phyloP scores from a whole-genome alignment of 768 basidiomycete genomes.

The Lactarius hatsudake region DNA sequence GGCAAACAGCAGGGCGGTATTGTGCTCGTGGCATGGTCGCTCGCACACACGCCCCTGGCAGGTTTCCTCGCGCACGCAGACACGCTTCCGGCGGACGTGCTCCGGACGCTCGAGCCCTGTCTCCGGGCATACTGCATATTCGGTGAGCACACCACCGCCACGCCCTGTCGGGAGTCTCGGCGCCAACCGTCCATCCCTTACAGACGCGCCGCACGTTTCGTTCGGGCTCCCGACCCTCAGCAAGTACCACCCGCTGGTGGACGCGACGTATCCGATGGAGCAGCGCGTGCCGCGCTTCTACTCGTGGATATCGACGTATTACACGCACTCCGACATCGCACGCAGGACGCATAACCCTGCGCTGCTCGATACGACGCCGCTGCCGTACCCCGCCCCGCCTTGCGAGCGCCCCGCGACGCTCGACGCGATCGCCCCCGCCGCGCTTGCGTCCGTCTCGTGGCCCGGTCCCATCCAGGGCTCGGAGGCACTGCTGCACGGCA shows the following conservation, averaged over 20 bases:
- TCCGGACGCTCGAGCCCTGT: slow-evolving; percentile 11
- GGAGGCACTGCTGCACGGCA: slow-evolving; percentile 21
- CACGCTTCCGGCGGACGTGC: slow-evolving; percentile 18
- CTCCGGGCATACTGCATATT: slow-evolving; percentile 26
- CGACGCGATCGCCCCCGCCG: slow-evolving; percentile 18
- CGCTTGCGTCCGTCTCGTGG: slow-evolving; percentile 22
- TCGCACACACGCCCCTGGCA: slow-evolving; percentile 21
- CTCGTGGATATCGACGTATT: slow-evolving; percentile 27
- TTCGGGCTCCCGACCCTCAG: slow-evolving; percentile 21
- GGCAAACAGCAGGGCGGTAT: slow-evolving; percentile 21
- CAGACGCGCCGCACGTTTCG: slow-evolving; percentile 22
- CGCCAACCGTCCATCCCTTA: background rate
- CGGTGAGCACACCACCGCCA: slow-evolving; percentile 9
- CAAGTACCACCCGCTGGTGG: slow-evolving; percentile 23
- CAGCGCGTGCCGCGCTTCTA: slow-evolving; percentile 25
- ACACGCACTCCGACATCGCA: slow-evolving; percentile 20
- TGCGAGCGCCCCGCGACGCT: slow-evolving; percentile 20
- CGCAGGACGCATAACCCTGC: slow-evolving; percentile 11
- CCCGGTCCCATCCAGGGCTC: slow-evolving; percentile 23
- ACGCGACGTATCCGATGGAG: slow-evolving; percentile 12
- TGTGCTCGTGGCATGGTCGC: slow-evolving; percentile 26
- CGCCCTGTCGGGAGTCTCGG: background rate
- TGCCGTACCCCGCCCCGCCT: slow-evolving; percentile 10
- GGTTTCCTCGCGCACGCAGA: slow-evolving; percentile 22
- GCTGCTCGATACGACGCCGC: slow-evolving; percentile 20